Percentiles rank a stretch among this genome's conserved stretches.
Conservation (phyloP, 2,329 filamentous ascomycete species). For the Coniella vitis region DNA sequence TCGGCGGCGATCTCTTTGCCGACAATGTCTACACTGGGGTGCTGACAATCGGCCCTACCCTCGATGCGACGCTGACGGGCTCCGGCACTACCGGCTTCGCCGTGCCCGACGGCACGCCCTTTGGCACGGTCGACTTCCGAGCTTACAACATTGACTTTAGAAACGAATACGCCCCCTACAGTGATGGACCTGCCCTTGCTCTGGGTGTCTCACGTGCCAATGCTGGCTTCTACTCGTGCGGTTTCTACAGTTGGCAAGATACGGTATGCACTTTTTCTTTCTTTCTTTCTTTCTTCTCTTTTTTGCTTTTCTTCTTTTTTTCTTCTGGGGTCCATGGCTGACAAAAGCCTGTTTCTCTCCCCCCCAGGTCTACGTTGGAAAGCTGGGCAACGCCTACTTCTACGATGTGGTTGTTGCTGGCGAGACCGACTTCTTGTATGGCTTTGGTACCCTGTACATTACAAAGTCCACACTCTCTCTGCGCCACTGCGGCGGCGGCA, state of each 20-base stretch:
- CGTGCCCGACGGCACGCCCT: constrained; percentile 54
- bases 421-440: constrained; percentile 63
- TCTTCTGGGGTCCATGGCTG: too few relatives aligned
- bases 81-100: constrained; percentile 54
- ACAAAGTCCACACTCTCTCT: constrained; percentile 46
- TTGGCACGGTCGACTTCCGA: constrained; percentile 56
- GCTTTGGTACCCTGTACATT: constrained; percentile 59
- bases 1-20: constrained; percentile 30
- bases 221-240: constrained; percentile 59
- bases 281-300: not conserved
- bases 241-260: constrained; percentile 62
- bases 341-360: not conserved
- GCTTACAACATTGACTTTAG: constrained; percentile 62
- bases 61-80: constrained; percentile 56
- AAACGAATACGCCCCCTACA: constrained; percentile 47
- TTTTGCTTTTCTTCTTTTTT: too few relatives aligned
- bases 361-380: constrained; percentile 54
- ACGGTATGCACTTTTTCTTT: constrained; percentile 35
- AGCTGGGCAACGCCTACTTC: constrained; percentile 60
- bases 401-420: constrained; percentile 54
- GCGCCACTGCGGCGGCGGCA: constrained; percentile 56
- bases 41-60: constrained; percentile 55
- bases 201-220: constrained; percentile 57
- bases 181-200: constrained; percentile 52
- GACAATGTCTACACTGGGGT: constrained; percentile 59